A percentile compares a stretch with the other conserved stretches of the same genome.
phyloP scores from a whole-genome alignment of 2,329 filamentous ascomycete species.

The Exserohilum turcica region DNA sequence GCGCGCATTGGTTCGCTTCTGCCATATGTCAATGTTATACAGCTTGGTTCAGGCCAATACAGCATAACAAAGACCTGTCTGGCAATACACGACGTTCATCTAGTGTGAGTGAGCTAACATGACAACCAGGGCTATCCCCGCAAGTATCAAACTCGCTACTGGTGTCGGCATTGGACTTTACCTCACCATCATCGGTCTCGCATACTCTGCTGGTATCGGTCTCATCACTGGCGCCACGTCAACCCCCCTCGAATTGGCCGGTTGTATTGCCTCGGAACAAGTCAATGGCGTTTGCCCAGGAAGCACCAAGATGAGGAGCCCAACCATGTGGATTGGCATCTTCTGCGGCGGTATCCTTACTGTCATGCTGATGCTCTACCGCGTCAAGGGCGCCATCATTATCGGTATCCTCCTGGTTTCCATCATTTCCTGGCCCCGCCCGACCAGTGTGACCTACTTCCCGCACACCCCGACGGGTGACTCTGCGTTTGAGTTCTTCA shows the following conservation, averaged over 20 bases:
- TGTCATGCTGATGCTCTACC: slow-evolving; percentile 80
- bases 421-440: slow-evolving; percentile 85
- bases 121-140: slow-evolving; percentile 69
- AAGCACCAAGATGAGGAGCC: slow-evolving; percentile 77
- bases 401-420: slow-evolving; percentile 81
- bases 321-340: slow-evolving; percentile 85
- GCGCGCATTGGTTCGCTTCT: not conserved
- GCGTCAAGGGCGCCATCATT: slow-evolving; percentile 86
- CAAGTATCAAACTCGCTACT: slow-evolving; percentile 84
- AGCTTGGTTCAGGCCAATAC: slow-evolving; percentile 33
- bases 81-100: not conserved
- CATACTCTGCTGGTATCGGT: slow-evolving; percentile 82
- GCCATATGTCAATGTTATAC: slow-evolving; percentile 3
- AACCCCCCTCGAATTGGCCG: slow-evolving; percentile 76
- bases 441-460: slow-evolving; percentile 79
- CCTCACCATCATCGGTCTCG: slow-evolving; percentile 74
- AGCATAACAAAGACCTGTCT: not conserved
- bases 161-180: slow-evolving; percentile 87
- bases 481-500: slow-evolving; percentile 81
- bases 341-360: slow-evolving; percentile 85
- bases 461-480: slow-evolving; percentile 73
- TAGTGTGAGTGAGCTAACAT: slow-evolving; percentile 49
- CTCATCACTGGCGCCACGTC: slow-evolving; percentile 70
- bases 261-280: slow-evolving; percentile 64
- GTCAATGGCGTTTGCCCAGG: slow-evolving; percentile 62